Conservation (phyloP, 805 yeast species). For the Ogataea corticis region DNA sequence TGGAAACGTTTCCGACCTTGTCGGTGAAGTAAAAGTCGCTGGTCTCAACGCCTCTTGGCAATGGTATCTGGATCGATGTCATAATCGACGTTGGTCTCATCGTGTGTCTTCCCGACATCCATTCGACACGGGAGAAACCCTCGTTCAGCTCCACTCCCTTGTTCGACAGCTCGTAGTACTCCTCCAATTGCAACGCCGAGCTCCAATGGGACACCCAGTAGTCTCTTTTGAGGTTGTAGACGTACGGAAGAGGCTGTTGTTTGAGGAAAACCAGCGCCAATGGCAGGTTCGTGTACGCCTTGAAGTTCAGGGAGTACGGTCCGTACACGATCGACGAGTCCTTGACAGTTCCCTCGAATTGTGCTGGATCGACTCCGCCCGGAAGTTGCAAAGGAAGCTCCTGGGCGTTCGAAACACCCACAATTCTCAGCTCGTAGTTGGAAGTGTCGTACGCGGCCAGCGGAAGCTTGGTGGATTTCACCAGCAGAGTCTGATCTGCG, state of each 20-base stretch:
- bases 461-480: slow-evolving; percentile 52
- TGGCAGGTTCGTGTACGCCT: slow-evolving; percentile 49
- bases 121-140: slow-evolving; percentile 82
- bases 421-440: slow-evolving; percentile 15
- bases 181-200: slow-evolving; percentile 71
- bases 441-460: slow-evolving; percentile 62
- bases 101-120: slow-evolving; percentile 58
- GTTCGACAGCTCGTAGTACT: slow-evolving; percentile 79
- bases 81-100: slow-evolving; percentile 58
- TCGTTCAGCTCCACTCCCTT: slow-evolving; percentile 65
- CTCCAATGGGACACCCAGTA: slow-evolving; percentile 91
- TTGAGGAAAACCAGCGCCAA: slow-evolving; percentile 62
- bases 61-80: slow-evolving; percentile 56
- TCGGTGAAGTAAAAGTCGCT: slow-evolving; percentile 81
- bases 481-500: slow-evolving; percentile 60
- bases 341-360: slow-evolving; percentile 28
- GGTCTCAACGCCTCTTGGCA: slow-evolving; percentile 44
- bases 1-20: slow-evolving; percentile 89
- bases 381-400: slow-evolving; percentile 17
- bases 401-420: slow-evolving; percentile 17
- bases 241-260: slow-evolving; percentile 63
- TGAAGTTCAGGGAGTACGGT: slow-evolving; percentile 44
- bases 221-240: slow-evolving; percentile 63
- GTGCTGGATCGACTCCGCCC: slow-evolving; percentile 33
- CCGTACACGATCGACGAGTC: slow-evolving; percentile 52